These are phyloP conservation scores for Clonostachys byssicola DNA, from an alignment of 2,329 filamentous ascomycete species.

Conservation along the genomic window DNA sequence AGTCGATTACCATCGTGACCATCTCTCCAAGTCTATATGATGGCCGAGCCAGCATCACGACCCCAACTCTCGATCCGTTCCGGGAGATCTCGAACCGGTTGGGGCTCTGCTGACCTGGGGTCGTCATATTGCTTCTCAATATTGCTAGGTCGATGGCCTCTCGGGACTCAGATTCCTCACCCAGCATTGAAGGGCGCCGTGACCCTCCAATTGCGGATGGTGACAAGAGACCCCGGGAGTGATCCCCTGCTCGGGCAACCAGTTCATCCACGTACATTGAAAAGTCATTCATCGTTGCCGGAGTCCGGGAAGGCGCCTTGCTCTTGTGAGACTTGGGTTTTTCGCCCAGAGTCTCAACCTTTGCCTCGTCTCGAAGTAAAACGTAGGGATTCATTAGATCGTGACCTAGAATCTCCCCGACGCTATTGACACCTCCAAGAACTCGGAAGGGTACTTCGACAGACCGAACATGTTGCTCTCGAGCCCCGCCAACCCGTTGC, in stretches of 20 bases:
- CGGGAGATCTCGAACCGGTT: slow-evolving; percentile 95
- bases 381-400: slow-evolving; percentile 95
- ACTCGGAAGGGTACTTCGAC: slow-evolving; percentile 91
- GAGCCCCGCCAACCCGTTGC: slow-evolving; percentile 74
- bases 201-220: slow-evolving; percentile 58
- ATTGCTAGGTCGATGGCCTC: slow-evolving; percentile 92
- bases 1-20: slow-evolving; percentile 80
- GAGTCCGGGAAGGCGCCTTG: slow-evolving; percentile 18
- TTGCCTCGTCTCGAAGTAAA: slow-evolving; percentile 77
- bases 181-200: slow-evolving; percentile 48
- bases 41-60: slow-evolving; percentile 83
- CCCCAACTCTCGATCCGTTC: slow-evolving; percentile 85
- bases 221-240: slow-evolving; percentile 65
- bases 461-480: slow-evolving; percentile 81
- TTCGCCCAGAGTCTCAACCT: slow-evolving; percentile 39
- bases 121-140: slow-evolving; percentile 70
- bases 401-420: slow-evolving; percentile 86
- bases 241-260: slow-evolving; percentile 53
- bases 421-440: slow-evolving; percentile 84
- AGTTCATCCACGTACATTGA: slow-evolving; percentile 74
- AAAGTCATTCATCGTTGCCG: slow-evolving; percentile 60
- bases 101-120: slow-evolving; percentile 69
- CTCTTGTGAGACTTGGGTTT: slow-evolving; percentile 16
- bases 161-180: slow-evolving; percentile 62
- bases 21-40: slow-evolving; percentile 87